Percentiles rank a stretch among this genome's conserved stretches.
phyloP scores from a whole-genome alignment of 2,329 filamentous ascomycete species.

The Endothia cerciana region DNA sequence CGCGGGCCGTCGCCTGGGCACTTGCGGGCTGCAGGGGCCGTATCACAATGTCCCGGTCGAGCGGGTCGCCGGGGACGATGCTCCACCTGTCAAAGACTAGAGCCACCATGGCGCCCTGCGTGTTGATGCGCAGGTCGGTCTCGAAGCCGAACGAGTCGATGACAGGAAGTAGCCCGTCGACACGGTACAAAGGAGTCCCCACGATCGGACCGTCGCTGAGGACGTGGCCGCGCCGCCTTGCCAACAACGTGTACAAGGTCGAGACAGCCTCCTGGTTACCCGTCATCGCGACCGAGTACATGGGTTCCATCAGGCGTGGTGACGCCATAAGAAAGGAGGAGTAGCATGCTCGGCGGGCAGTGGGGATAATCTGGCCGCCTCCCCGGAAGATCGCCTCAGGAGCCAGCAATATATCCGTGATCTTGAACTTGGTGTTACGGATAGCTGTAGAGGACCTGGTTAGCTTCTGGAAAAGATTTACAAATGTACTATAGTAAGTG shows the following conservation, averaged over 20 bases:
- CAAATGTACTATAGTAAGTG: background rate
- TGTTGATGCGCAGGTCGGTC: conserved; percentile 94
- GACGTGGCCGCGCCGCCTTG: conserved; percentile 87
- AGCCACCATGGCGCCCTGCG: conserved; percentile 87
- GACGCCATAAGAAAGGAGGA: conserved; percentile 97
- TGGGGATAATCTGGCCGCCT: conserved; percentile 96
- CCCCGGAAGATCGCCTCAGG: conserved; percentile 92
- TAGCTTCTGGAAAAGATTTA: conserved; percentile 20
- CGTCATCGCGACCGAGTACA: conserved; percentile 91
- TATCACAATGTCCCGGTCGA: conserved; percentile 83
- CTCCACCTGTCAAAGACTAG: conserved; percentile 96
- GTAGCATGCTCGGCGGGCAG: conserved; percentile 89
- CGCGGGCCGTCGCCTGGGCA: conserved; percentile 86
- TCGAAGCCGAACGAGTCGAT: conserved; percentile 99
- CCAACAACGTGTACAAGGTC: conserved; percentile 88
- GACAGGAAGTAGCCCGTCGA: conserved; percentile 88
- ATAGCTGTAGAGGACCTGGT: conserved; percentile 63
- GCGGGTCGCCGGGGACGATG: conserved; percentile 91
- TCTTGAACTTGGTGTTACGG: conserved; percentile 95
- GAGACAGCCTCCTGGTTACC: conserved; percentile 88
- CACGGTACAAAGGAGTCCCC: conserved; percentile 90
- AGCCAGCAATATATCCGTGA: conserved; percentile 87
- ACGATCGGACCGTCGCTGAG: conserved; percentile 92
- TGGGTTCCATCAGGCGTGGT: conserved; percentile 93
- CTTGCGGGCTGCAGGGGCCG: conserved; percentile 85